Evolutionary conservation across 1,139 yeast genomes (phyloP), one percentile per base, ranked within the genome.

Genomic region (Geotrichum restrictum): DNA sequence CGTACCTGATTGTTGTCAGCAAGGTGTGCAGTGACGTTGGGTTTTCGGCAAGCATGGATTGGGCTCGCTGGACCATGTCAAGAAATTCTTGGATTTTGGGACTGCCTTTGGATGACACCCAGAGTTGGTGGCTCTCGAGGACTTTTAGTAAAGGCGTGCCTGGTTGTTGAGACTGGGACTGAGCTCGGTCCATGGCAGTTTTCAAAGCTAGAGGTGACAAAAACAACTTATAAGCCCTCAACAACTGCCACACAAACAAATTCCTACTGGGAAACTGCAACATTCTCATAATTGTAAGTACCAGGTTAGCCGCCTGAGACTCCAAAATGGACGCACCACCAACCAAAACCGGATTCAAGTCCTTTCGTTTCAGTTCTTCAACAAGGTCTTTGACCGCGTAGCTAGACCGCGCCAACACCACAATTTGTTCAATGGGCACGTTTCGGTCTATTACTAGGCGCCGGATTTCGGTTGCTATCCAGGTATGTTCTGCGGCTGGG

Each of bases 1-100:
- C 45, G 18, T 31, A 46, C 24, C 31, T 31, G 21, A 45, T 31
- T 7, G 46, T 33, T 6, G 8, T 1, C 21, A 51, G 29, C 2
- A 52, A 14, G 3, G 41, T 18, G 7, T 42, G 49, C 19, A 42
- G 36, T 22, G 22, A 43, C 14, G 49, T 22, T 32, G 53, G 32
- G 39, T 39, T n/a, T 33, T 56, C 46, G 48, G 36, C 42, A 60
- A 57, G 43, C 11, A 58, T 45, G 0, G 41, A 49, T 37, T 71
- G 63, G 8, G 74, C 70, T 5, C 63, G 59, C 2, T 64, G 62
- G 3, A 80, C 63, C 16, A 73, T 56, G 0, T 57, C 54, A 11
- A 78, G 50, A 54, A 74, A 76, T 1, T 57, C 55, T 1, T 41
- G 48, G 1, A 78, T 46, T 8, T 55, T 54, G 3, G 36, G 14